Percentiles rank a stretch among this genome's conserved stretches.
Evolutionary conservation across 257 asterid species (phyloP).

Genomic region (Fraxinus pennsylvanica): DNA sequence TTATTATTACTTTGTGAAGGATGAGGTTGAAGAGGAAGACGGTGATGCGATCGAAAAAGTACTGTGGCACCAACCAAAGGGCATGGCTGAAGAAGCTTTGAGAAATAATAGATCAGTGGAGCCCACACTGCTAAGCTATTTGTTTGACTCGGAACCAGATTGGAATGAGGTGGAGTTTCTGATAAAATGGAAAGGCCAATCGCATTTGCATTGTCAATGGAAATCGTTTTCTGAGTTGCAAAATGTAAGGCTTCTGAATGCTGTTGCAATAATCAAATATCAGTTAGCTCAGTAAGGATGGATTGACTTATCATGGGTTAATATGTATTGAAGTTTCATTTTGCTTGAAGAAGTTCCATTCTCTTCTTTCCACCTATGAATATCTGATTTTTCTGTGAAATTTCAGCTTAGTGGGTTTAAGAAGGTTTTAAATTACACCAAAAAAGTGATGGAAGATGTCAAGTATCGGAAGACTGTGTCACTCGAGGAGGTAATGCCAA

Average conservation of each 20-base stretch:
- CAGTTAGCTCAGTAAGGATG: constrained; percentile 17
- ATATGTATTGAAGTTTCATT: constrained; percentile 18
- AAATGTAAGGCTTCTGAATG: constrained; percentile 58
- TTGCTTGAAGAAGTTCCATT: constrained; percentile 13
- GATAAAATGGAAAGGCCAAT: constrained; percentile 99
- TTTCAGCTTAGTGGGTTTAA: constrained; percentile 98
- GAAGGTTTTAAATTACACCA: constrained; percentile 94
- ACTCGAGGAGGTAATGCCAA: constrained; percentile 83
- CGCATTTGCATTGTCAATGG: constrained; percentile 98
- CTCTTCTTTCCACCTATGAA: neutral
- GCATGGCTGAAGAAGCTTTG: constrained; percentile 89
- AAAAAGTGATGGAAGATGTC: constrained; percentile 86
- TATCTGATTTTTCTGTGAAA: constrained; percentile 33
- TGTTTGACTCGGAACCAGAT: constrained; percentile 75
- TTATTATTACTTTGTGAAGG: constrained; percentile 49
- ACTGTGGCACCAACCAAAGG: constrained; percentile 98
- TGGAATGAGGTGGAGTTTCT: constrained; percentile 89
- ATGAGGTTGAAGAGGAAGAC: constrained; percentile 88
- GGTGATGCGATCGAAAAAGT: constrained; percentile 91
- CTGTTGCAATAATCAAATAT: constrained; percentile 16
- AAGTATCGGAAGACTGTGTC: constrained; percentile 79
- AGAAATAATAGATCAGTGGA: constrained; percentile 72
- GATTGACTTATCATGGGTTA: neutral
- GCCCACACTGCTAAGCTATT: constrained; percentile 76
- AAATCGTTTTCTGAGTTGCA: constrained; percentile 85